These are phyloP conservation scores for Maudiozyma saulgeensis DNA, from an alignment of 805 yeast genomes.

Conservation along the genomic window DNA sequence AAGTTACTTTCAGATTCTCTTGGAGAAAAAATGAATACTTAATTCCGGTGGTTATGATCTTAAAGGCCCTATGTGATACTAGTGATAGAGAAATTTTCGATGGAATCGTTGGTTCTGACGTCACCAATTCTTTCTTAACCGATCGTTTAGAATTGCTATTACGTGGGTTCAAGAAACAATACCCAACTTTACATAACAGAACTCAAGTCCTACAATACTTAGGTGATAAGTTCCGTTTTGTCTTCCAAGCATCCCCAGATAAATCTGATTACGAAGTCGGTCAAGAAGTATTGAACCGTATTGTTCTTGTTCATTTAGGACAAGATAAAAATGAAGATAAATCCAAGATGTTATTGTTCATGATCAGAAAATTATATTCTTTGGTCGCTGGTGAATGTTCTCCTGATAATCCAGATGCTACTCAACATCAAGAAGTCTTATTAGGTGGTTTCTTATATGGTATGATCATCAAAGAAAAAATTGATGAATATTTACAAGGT, in stretches of 20 bases:
- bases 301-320: constrained; percentile 79
- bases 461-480: constrained; percentile 91
- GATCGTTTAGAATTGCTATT: constrained; percentile 93
- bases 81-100: constrained; percentile 93
- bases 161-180: constrained; percentile 77
- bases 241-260: constrained; percentile 81
- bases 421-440: constrained; percentile 95
- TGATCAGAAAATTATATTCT: constrained; percentile 91
- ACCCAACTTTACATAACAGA: constrained; percentile 54
- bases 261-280: constrained; percentile 88
- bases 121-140: constrained; percentile 82
- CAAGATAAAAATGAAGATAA: constrained; percentile 57
- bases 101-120: constrained; percentile 87
- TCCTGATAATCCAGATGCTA: constrained; percentile 97
- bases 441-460: constrained; percentile 95
- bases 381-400: constrained; percentile 94
- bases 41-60: constrained; percentile 85
- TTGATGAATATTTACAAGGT: constrained; percentile 79
- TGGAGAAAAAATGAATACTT: constrained; percentile 95
- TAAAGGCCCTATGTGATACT: constrained; percentile 83
- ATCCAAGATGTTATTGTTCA: constrained; percentile 77
- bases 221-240: constrained; percentile 94
- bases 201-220: constrained; percentile 87
- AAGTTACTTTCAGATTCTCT: constrained; percentile 89
- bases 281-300: constrained; percentile 65